A percentile compares a stretch with the other conserved stretches of the same genome.
These are phyloP conservation scores for Acanthamoeba castellanii DNA, from an alignment of 208 protist species.

Conservation along the genomic window DNA sequence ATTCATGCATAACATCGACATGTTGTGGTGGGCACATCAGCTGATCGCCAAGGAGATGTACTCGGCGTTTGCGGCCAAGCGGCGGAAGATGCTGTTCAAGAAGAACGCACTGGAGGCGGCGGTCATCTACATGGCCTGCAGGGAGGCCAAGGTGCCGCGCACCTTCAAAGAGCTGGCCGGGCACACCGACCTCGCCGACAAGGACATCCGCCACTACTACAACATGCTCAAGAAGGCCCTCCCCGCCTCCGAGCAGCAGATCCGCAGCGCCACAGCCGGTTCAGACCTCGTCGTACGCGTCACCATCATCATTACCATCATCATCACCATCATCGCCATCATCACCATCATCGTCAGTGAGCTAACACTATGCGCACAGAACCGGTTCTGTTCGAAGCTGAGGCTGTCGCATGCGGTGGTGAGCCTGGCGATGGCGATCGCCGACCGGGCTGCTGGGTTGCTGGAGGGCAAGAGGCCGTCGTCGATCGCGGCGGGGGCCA, in stretches of 20 bases:
- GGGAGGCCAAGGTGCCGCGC: constrained; percentile 52
- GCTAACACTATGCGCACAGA: background rate
- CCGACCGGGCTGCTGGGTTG: background rate
- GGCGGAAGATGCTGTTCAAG: background rate
- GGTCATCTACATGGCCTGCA: constrained; percentile 76
- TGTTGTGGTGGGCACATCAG: no score
- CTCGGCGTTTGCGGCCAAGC: constrained; percentile 71
- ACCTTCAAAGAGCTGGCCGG: constrained; percentile 70
- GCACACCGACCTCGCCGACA: background rate
- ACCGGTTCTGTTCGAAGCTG: constrained; percentile 18
- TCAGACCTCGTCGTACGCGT: constrained; percentile 18
- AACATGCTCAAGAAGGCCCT: background rate
- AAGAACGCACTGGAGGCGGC: constrained; percentile 71
- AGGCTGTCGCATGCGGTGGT: background rate
- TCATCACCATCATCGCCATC: no score
- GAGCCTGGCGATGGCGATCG: background rate
- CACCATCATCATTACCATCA: no score
- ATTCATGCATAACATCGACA: no score
- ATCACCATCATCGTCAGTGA: no score
- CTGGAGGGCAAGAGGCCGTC: background rate
- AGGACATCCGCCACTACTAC: background rate
- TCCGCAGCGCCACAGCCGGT: background rate
- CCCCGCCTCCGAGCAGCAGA: background rate
- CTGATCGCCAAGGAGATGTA: constrained; percentile 72
- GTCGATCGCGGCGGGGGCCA: constrained; percentile 3